Evolutionary conservation across 2,329 filamentous ascomycete species (phyloP), one percentile per base, ranked within the genome.

Genomic region (Trichoderma sp.): DNA sequence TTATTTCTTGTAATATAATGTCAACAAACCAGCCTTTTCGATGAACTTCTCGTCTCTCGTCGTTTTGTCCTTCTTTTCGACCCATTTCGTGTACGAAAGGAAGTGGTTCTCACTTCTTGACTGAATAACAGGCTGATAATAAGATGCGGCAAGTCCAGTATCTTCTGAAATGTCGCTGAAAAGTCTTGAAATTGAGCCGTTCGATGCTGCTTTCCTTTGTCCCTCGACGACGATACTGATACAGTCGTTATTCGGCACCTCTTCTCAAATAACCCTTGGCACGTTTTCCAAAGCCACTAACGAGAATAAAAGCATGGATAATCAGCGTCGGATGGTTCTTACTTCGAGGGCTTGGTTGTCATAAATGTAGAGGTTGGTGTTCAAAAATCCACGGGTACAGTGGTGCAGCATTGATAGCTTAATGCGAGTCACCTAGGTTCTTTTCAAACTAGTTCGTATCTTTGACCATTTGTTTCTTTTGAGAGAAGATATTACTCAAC

Each of bases 401-500:
- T 6, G 4, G 1, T 24, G 8, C n/a, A 1, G 21, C 13, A 0
- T 13, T 13, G 13, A 13, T n/a, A 24, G n/a, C 13, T 13, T 5
- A 24, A 13, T 49, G 46, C 10, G 46, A 49, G n/a, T 13, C n/a
- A 49, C 7, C n/a, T 24, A 24, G 1, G 2, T 24, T 24, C 13
- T 1, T 13, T 4, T 5, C 21, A 49, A 5, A 13, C 13, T 6
- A 24, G 46, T 24, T 24, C 2, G 10, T 24, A 13, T 21, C 46
- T n/a, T n/a, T 10, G 18, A 18, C 7, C 18, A 10, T 43, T 43
- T 18, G 14, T 1, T 43, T n/a, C 2, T 8, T 43, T 8, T 0
- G 5, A 18, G 39, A 43, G 46, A 13, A 43, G n/a, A 13, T 11
- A 49, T 4, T 3, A 8, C 4, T 24, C 6, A 49, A 13, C 10